Base-by-base conservation (phyloP, 441 rosid species). In the Capsella rubella region DNA sequence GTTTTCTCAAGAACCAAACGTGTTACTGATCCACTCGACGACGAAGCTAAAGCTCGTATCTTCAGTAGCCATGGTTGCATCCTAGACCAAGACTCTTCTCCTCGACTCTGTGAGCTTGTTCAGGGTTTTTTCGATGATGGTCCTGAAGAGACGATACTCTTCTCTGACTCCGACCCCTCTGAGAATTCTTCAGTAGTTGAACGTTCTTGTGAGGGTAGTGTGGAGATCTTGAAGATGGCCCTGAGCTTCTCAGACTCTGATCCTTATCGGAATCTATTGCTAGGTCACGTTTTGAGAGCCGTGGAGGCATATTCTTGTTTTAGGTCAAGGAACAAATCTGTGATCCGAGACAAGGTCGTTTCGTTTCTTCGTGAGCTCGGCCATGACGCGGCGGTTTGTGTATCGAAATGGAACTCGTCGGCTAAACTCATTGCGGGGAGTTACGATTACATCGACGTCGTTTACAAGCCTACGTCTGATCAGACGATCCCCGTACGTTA, bases 371-470 rank as follows among this genome's bases (percentile, higher is more conserved):
- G 87, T 62, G 87, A 88, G 28, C 49, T 78, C 1, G 95, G 98
- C 15, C 84, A 86, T 81, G 83, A 85, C 81, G 96, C 97, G 8
- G 97, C 91, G 61, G 81, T 87, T 69, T 91, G 96, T 74, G 87
- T 81, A 67, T 85, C 95, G 0, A 84, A 81, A 51, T 94, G 98
- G 97, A 83, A 58, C 45, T 73, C 93, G 9, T 79, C 87, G 6
- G 82, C 91, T 13, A 83, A 86, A 8, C 73, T 87, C 42, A 80
- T 72, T 2, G 83, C 87, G 54, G 96, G 98, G 5, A 85, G 55
- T 80, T 83, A 94, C 82, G 92, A 90, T 73, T 90, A 90, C 87
- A 84, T 94, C 57, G 98, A 91, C 79, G 92, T 89, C 47, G 7
- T 67, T 34, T 60, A 84, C 13, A 21, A 50, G 35, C 47, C 80